Evolutionary conservation across 352 stramenopile genomes (phyloP), one percentile per base, ranked within the genome.

Genomic region (Globisporangium paddicum): DNA sequence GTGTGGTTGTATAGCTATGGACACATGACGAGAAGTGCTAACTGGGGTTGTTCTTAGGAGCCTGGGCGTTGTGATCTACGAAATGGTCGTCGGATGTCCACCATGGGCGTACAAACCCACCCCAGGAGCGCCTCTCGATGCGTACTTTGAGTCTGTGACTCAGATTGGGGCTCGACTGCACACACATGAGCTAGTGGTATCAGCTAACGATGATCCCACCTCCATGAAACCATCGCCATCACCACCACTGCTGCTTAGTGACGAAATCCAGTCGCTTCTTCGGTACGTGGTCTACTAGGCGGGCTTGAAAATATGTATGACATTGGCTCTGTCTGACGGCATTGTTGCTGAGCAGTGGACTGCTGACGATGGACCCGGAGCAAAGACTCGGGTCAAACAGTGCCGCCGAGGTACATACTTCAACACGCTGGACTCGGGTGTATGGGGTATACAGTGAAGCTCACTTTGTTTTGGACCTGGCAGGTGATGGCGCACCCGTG

Each of bases 61-160:
- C 52, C 52, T 90, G 5, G 84, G 84, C 3, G 82, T 94, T 8
- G 65, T 94, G 13, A 72, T 92, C 19, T 85, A 79, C 46, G 84
- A 94, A 58, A 90, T 92, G 80, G 68, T 88, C 2, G 45, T 58
- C 28, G 84, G 82, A 0, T 63, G 63, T 19, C 82, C 84, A 2
- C 82, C 79, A 14, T 94, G 84, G 84, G 72, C 77, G 21, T 94
- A 94, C 62, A 72, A 86, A 18, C 75, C 73, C 30, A 47, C 45
- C 49, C 18, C 48, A 14, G 44, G 57, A 9, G 52, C 26, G 40
- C 64, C 71, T 11, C 54, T 75, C 2, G 54, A 64, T 0, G 45
- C 67, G 26, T 85, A 80, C 51, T 76, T 80, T 23, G 49, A 62
- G 19, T 13, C 48, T n/a, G 80, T 86, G 19, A 59, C 49, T 23